Conservation (phyloP, 345 rosid genomes). For the Rubroshorea leprosula region DNA sequence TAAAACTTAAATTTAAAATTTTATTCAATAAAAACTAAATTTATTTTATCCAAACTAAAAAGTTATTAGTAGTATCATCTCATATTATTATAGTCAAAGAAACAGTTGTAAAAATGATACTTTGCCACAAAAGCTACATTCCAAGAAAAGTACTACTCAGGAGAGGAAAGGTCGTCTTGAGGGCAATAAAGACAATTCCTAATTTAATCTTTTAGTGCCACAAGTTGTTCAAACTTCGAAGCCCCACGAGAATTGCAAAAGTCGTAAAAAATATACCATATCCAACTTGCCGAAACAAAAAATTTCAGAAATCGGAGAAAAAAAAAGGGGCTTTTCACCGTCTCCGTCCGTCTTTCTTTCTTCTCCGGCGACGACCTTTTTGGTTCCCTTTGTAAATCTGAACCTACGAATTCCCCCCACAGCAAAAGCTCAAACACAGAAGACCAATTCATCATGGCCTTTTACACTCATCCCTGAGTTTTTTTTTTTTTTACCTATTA, state of each 20-base stretch:
- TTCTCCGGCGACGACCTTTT: background rate
- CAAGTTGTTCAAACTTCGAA: background rate
- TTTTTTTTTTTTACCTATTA: constrained; percentile 5
- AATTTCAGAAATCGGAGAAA: background rate
- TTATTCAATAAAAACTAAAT: too few relatives aligned
- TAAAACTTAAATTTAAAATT: too few relatives aligned
- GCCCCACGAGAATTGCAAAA: too few relatives aligned
- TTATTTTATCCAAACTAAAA: too few relatives aligned
- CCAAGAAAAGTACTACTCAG: too few relatives aligned
- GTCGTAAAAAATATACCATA: too few relatives aligned
- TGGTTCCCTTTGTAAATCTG: background rate
- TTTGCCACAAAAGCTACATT: too few relatives aligned
- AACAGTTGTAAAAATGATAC: too few relatives aligned
- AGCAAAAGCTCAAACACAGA: background rate
- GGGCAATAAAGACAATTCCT: background rate
- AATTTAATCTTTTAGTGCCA: background rate
- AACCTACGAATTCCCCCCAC: background rate
- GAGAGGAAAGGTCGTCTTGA: too few relatives aligned
- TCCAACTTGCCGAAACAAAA: too few relatives aligned
- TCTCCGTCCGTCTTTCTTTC: background rate
- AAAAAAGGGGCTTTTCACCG: background rate
- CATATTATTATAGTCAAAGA: too few relatives aligned
- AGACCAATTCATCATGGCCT: background rate
- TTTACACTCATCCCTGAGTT: background rate
- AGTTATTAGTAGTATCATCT: too few relatives aligned